phyloP scores from a whole-genome alignment of 768 basidiomycete species.

The Psilocybe sp. region DNA sequence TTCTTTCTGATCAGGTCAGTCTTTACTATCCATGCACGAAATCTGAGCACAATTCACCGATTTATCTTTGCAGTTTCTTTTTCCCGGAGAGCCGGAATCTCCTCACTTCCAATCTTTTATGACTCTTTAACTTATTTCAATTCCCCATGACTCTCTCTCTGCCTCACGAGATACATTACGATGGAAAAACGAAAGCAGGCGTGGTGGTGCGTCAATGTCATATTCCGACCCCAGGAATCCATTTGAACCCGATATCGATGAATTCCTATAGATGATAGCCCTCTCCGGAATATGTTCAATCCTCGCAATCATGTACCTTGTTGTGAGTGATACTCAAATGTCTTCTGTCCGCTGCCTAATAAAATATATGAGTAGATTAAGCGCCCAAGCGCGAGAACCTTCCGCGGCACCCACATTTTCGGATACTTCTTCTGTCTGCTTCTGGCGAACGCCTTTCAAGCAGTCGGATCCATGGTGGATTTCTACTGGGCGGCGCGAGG shows the following conservation, averaged over 20 bases:
- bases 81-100: slow-evolving; percentile 4
- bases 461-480: slow-evolving; percentile 22
- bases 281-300: slow-evolving; percentile 14
- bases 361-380: slow-evolving; percentile 3
- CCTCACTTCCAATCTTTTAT: slow-evolving; percentile 7
- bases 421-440: slow-evolving; percentile 26
- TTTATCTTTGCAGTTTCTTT: not conserved
- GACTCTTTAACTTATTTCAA: not conserved
- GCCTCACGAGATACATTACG: slow-evolving; percentile 3
- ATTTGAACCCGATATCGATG: too few species aligned
- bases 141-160: slow-evolving; percentile 1
- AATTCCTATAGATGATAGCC: slow-evolving; percentile 9
- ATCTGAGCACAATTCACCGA: too few species aligned
- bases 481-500: slow-evolving; percentile 24
- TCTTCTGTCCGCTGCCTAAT: not conserved
- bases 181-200: slow-evolving; percentile 10
- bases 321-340: slow-evolving; percentile 8
- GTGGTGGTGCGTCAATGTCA: slow-evolving; percentile 8
- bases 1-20: too few species aligned
- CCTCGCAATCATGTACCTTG: slow-evolving; percentile 9
- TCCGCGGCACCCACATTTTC: slow-evolving; percentile 23
- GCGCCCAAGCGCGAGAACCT: slow-evolving; percentile 13
- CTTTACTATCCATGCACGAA: too few species aligned
- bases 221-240: too few species aligned
- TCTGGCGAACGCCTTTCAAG: slow-evolving; percentile 24